A percentile compares a stretch with the other conserved stretches of the same genome.
phyloP scores from a whole-genome alignment of 768 basidiomycete genomes.

The Lactarius trivialis region DNA sequence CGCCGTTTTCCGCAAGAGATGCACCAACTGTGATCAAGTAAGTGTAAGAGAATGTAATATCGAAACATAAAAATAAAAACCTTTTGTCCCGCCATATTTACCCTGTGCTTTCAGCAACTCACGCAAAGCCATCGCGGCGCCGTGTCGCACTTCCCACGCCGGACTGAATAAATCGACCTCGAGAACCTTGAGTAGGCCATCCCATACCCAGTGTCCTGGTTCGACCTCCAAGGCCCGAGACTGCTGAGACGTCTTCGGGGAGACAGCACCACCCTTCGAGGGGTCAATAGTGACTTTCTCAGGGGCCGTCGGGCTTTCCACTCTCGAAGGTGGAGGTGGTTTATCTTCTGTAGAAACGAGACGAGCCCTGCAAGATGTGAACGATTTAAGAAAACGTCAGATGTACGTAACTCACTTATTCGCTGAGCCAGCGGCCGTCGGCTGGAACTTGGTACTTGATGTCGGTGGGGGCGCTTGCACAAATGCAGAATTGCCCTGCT shows the following conservation, averaged over 20 bases:
- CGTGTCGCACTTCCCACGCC: constrained; percentile 92
- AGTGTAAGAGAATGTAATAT: not conserved
- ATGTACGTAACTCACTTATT: constrained; percentile 43
- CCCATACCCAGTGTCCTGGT: constrained; percentile 80
- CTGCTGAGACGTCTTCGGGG: constrained; percentile 68
- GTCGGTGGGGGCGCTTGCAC: constrained; percentile 59
- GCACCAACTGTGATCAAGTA: constrained; percentile 39
- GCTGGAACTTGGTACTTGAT: constrained; percentile 53
- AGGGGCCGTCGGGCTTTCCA: constrained; percentile 48
- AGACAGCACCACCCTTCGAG: constrained; percentile 77
- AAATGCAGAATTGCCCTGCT: constrained; percentile 76
- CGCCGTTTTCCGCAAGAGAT: constrained; percentile 50
- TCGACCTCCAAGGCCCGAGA: constrained; percentile 72
- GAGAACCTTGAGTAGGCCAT: constrained; percentile 70
- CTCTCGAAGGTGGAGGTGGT: constrained; percentile 39
- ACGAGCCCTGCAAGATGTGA: constrained; percentile 48
- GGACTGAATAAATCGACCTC: constrained; percentile 80
- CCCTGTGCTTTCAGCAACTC: constrained; percentile 86
- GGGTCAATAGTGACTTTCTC: constrained; percentile 78
- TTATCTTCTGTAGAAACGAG: constrained; percentile 63
- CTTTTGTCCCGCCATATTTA: constrained; percentile 72
- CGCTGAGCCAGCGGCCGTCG: constrained; percentile 49
- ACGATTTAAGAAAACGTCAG: not conserved
- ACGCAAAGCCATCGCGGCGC: constrained; percentile 83
- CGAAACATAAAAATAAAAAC: constrained; percentile 26